Evolutionary conservation across 768 basidiomycete genomes (phyloP), one percentile per base, ranked within the genome.

Genomic region (Lactifluus pinguis): DNA sequence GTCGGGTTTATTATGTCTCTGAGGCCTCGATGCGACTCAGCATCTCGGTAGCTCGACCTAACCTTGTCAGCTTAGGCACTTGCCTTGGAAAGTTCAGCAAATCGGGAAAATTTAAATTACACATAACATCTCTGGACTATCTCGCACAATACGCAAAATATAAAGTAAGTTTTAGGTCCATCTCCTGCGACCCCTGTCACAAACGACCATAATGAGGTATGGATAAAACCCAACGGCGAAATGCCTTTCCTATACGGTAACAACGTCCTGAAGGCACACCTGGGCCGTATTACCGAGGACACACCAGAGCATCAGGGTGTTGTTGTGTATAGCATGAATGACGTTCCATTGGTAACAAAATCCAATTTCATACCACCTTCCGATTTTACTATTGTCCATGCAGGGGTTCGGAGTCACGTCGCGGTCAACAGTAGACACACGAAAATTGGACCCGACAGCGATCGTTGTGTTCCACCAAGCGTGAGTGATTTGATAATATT

Each of bases 231-330:
- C 29, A 95, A 98, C 66, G 97, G 97, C 69, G 97, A 99, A 75
- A 95, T 99, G 87, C 97, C 97, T 1, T 99, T 95, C 80, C 76
- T 99, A 41, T 99, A 99, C 69, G 97, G 97, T 59, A 99, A 99
- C 71, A 95, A 99, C 75, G 87, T 98, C 61, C 83, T 98, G 65
- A 99, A 98, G 75, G 97, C 97, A 9, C 97, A 99, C 74, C 78
- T 99, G n/a, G 97, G 97, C 17, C 83, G 95, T 61, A 98, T 98
- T 71, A 98, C 97, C 51, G 97, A 99, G 71, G 97, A 99, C 69
- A 95, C 95, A 3, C 95, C 95, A 11, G 97, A 99, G 70, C 95
- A 99, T 71, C 97, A 98, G 71, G 97, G 97, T 49, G 97, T 98
- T 1, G 91, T 98, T 14, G 85, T 98, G 29, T 98, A 83, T 77